These are phyloP conservation scores for Hymenoscyphus occultus DNA, from an alignment of 2,329 filamentous ascomycete species.

Conservation along the genomic window DNA sequence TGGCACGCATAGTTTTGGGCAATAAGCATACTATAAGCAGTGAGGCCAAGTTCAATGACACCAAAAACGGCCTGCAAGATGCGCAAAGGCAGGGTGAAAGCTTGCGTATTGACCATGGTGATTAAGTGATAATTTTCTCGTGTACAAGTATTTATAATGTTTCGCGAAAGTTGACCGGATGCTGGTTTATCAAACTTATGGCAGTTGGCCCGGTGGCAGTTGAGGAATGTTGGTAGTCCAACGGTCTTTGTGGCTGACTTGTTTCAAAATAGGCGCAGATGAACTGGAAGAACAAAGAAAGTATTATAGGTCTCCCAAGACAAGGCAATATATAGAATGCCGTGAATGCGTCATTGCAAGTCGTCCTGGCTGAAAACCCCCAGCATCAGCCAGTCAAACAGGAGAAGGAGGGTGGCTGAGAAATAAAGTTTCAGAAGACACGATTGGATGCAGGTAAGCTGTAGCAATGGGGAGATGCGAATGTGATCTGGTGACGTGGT, in stretches of 20 bases:
- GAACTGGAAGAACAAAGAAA: background rate
- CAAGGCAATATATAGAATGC: background rate
- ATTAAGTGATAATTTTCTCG: background rate
- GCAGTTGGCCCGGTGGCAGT: background rate
- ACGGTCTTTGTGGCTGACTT: background rate
- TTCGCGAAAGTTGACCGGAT: background rate
- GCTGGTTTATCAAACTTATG: background rate
- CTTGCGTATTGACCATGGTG: constrained; percentile 22
- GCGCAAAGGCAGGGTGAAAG: constrained; percentile 61
- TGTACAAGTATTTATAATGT: background rate
- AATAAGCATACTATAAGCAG: constrained; percentile 61
- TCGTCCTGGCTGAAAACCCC: background rate
- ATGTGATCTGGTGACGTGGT: background rate
- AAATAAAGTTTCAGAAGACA: background rate
- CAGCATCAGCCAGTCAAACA: background rate
- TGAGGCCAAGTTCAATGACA: constrained; percentile 72
- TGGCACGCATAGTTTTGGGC: background rate
- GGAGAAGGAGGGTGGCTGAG: background rate
- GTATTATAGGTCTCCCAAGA: background rate
- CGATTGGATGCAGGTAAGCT: constrained; percentile 1
- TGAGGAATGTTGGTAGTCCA: background rate
- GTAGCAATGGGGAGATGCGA: background rate
- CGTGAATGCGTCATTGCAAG: background rate
- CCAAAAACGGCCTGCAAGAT: constrained; percentile 64
- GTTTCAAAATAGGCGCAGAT: background rate